Conservation (phyloP, 805 yeast species). For the Kurtzmaniella fragi region DNA sequence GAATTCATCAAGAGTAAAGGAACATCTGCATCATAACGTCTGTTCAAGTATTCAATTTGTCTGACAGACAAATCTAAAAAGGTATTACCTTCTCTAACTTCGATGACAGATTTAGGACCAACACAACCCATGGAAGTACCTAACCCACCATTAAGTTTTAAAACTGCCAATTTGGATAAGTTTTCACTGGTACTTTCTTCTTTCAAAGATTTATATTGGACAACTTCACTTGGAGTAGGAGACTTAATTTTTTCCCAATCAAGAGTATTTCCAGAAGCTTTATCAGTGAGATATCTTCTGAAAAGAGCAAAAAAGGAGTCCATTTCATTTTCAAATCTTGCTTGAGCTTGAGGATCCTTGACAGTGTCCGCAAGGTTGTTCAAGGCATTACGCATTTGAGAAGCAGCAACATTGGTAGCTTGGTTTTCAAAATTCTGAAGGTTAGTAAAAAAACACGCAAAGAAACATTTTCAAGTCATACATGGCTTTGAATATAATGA, state of each 20-base stretch:
- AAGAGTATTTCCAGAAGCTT: constrained; percentile 77
- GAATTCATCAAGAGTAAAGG: constrained; percentile 97
- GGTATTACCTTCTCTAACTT: constrained; percentile 97
- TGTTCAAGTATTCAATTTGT: constrained; percentile 92
- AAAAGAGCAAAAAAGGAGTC: constrained; percentile 90
- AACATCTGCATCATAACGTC: constrained; percentile 85
- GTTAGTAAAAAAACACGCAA: not conserved
- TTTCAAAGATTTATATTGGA: constrained; percentile 56
- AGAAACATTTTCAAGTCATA: not conserved
- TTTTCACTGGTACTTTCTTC: constrained; percentile 32
- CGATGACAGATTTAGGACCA: constrained; percentile 97
- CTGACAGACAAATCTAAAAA: constrained; percentile 93
- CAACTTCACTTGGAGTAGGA: constrained; percentile 86
- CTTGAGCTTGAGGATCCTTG: constrained; percentile 41
- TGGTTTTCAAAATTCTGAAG: constrained; percentile 84
- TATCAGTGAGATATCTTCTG: constrained; percentile 86
- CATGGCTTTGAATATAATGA: not conserved
- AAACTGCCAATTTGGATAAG: constrained; percentile 83
- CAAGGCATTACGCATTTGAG: constrained; percentile 95
- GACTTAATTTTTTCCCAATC: constrained; percentile 97
- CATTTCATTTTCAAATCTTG: constrained; percentile 81
- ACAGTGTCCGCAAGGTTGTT: constrained; percentile 87
- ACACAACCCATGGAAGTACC: constrained; percentile 99
- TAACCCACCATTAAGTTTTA: constrained; percentile 95
- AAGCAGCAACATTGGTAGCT: constrained; percentile 91